Conservation (phyloP, 225 moss, liverwort and hornwort species). For the Neckera pumila region DNA sequence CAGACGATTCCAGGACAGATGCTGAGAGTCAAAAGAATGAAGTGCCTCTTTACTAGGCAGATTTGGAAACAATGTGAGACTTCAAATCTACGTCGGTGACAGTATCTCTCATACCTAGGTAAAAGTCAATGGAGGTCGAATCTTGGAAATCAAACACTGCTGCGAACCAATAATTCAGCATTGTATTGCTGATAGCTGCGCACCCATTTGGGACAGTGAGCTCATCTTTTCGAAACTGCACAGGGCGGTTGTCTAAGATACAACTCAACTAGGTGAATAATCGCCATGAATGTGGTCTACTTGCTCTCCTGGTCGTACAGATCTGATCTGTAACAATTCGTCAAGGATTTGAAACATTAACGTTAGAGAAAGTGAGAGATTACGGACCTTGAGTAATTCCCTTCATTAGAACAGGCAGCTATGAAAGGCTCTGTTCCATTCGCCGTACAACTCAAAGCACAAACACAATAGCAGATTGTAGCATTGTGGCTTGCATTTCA, state of each 20-base stretch:
- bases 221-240: not conserved
- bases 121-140: not conserved
- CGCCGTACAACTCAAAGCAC: not conserved
- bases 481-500: not conserved
- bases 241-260: not conserved
- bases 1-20: not conserved
- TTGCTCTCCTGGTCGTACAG: constrained; percentile 59
- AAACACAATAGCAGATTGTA: too few relatives aligned
- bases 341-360: constrained; percentile 22
- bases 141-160: not conserved
- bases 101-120: not conserved
- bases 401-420: not conserved
- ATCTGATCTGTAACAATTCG: constrained; percentile 8
- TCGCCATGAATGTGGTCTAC: constrained; percentile 6
- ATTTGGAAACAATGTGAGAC: not conserved
- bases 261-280: not conserved
- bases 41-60: not conserved
- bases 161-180: not conserved
- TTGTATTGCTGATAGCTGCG: not conserved
- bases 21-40: not conserved
- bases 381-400: not conserved
- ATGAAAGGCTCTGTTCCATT: too few relatives aligned
- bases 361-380: not conserved
- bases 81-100: not conserved
- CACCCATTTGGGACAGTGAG: not conserved